Evolutionary conservation across 176 grass and related monocot species (phyloP), one percentile per base, ranked within the genome.

Genomic region (Zoysia japonica): DNA sequence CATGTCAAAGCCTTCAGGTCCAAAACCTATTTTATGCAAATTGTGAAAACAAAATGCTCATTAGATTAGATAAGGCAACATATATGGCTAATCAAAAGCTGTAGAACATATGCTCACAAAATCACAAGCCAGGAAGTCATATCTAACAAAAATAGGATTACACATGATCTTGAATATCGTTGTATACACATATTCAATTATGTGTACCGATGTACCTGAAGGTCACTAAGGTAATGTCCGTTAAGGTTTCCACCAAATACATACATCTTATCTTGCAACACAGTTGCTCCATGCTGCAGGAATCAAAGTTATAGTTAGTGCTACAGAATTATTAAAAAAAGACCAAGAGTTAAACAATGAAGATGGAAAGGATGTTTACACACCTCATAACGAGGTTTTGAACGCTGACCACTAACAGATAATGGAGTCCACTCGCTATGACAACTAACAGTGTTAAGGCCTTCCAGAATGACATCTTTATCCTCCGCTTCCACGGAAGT

Each of bases 241-340:
- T 99, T 99, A 76, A 96, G 88, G 80, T 96, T 99, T 88, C 96
- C 96, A 49, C 90, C 96, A 93, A 93, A 99, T 84, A 91, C 57
- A 71, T 90, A 99, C 92, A 99, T 96, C 87, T 95, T 96, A 51
- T 99, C 92, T 84, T 91, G 90, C 66, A 96, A 70, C 4, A 96
- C 47, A 84, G 86, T 91, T 74, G 96, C 92, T 64, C 96, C 96
- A 89, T 96, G 96, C 96, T 99, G 87, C 73, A 88, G 35, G 71
- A 68, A 61, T 43, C 62, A 90, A 76, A 81, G 61, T 63, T 78
- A 68, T 82, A 48, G 76, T 80, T 44, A 76, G 77, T 82, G 45
- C 67, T 88, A 71, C 17, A 66, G 28, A 75, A 79, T 45, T 76
- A 62, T 79, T 51, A 17, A 14, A 68, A 65, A 86, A 83, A 70